Evolutionary conservation across 768 basidiomycete species (phyloP).

Genomic region (Mycena haematopus): DNA sequence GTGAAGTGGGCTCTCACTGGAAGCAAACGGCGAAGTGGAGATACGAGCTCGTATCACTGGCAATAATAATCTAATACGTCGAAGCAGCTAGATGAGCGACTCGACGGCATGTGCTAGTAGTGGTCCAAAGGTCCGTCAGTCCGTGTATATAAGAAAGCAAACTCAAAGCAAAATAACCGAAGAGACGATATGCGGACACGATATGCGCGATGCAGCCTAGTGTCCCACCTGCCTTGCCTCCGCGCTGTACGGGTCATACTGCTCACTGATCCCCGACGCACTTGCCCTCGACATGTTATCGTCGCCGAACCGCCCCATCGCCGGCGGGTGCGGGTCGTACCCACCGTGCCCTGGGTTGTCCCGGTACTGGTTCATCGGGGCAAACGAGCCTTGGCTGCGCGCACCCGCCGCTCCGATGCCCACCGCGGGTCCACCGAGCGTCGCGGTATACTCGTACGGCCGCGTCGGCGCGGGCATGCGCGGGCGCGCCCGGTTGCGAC

Average conservation of each 20-base stretch:
- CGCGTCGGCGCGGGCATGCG: constrained; percentile 51
- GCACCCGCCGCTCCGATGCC: constrained; percentile 26
- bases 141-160: background rate
- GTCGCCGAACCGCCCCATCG: constrained; percentile 21
- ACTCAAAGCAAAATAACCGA: background rate
- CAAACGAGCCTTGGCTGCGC: constrained; percentile 1
- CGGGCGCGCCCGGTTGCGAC: constrained; percentile 33
- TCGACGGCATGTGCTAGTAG: background rate
- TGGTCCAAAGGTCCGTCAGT: constrained; percentile 12
- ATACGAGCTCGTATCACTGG: constrained; percentile 10
- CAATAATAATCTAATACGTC: constrained; percentile 22
- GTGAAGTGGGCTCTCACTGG: background rate
- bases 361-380: constrained; percentile 14
- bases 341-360: constrained; percentile 4
- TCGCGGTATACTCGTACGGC: constrained; percentile 25
- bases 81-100: constrained; percentile 3
- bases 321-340: constrained; percentile 21
- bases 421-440: constrained; percentile 13
- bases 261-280: constrained; percentile 14
- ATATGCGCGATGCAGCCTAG: background rate
- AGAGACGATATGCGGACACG: background rate
- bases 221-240: constrained; percentile 6
- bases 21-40: background rate
- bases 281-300: constrained; percentile 7
- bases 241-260: constrained; percentile 27